phyloP scores from a whole-genome alignment of 2,329 filamentous ascomycete species.

The Aurifilum marmelostoma region DNA sequence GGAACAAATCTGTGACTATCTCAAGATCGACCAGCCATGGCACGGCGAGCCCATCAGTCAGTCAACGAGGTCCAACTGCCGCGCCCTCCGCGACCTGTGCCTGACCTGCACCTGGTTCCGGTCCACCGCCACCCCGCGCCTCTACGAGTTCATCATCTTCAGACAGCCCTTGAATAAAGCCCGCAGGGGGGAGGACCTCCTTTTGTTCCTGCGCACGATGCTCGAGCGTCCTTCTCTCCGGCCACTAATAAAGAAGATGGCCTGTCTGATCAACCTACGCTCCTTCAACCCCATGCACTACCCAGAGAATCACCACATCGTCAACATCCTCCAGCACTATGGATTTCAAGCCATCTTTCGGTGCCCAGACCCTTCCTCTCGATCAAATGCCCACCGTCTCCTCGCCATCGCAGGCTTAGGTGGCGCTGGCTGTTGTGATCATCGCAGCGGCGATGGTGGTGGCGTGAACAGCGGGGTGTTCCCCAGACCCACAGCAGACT shows the following conservation, averaged over 20 bases:
- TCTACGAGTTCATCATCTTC: slow-evolving; percentile 4
- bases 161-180: background rate
- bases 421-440: background rate
- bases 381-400: background rate
- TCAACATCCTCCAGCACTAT: background rate
- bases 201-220: background rate
- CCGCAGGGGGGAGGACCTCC: background rate
- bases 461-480: background rate
- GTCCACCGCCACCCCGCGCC: background rate
- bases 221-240: background rate
- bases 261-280: background rate
- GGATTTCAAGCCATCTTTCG: background rate
- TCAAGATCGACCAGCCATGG: background rate
- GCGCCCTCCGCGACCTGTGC: background rate
- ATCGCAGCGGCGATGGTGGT: background rate
- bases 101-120: slow-evolving; percentile 1
- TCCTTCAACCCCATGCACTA: background rate
- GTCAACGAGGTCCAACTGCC: background rate
- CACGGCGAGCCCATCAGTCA: background rate
- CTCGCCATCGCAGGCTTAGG: background rate
- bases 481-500: background rate
- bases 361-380: background rate
- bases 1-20: background rate
- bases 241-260: background rate
- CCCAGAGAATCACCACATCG: background rate